Conservation (phyloP, 495 filamentous ascomycete genomes). For the Extremus antarcticus region DNA sequence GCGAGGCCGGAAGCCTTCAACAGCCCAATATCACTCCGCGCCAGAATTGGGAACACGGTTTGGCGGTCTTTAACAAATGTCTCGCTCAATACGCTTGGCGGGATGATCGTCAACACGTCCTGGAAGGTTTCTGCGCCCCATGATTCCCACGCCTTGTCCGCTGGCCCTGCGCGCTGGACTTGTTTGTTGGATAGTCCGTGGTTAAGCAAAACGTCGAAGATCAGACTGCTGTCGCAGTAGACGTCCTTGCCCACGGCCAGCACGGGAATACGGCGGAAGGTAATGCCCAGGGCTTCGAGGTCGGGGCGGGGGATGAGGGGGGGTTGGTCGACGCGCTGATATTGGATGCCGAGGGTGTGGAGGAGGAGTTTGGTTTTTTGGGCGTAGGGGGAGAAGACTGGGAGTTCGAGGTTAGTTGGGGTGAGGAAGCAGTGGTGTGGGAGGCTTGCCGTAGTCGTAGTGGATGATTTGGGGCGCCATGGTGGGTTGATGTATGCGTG, state of each 20-base stretch:
- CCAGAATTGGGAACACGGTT: slow-evolving; percentile 19
- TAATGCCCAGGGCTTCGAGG: slow-evolving; percentile 22
- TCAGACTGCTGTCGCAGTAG: slow-evolving; percentile 27
- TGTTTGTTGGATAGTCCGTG: slow-evolving; percentile 5
- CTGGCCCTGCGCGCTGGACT: neutral
- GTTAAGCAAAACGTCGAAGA: slow-evolving; percentile 22
- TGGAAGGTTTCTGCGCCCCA: slow-evolving; percentile 14
- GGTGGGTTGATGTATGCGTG: neutral
- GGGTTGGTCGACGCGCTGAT: slow-evolving; percentile 17
- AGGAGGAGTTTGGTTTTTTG: slow-evolving; percentile 21
- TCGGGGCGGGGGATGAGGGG: slow-evolving; percentile 19
- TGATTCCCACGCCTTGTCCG: slow-evolving; percentile 19
- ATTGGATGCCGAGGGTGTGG: slow-evolving; percentile 7
- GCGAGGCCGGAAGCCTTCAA: slow-evolving; percentile 14
- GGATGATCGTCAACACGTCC: slow-evolving; percentile 10
- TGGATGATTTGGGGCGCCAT: slow-evolving; percentile 15
- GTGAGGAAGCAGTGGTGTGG: neutral
- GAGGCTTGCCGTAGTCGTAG: slow-evolving; percentile 18
- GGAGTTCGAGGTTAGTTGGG: neutral
- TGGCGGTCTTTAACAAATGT: slow-evolving; percentile 20
- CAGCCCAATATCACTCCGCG: slow-evolving; percentile 8
- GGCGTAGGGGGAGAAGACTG: slow-evolving; percentile 20
- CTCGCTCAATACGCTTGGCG: slow-evolving; percentile 1
- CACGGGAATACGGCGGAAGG: slow-evolving; percentile 30
- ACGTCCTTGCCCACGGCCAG: slow-evolving; percentile 29